Evolutionary conservation across 345 rosid genomes (phyloP), one percentile per base, ranked within the genome.

Genomic region (Euclidium syriacum): DNA sequence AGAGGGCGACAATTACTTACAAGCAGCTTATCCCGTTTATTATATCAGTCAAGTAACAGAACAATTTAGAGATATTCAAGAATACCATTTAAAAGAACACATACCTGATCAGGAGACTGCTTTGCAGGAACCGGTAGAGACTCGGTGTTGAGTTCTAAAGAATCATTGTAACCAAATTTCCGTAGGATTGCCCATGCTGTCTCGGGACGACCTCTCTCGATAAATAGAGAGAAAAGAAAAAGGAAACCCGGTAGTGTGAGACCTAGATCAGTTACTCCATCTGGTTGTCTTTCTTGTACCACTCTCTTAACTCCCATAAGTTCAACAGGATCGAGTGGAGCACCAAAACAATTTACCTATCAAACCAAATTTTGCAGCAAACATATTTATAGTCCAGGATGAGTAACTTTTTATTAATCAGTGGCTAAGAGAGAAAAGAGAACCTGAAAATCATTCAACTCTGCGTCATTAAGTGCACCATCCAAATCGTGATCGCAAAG

Each of bases 381-480:
- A 25, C 59, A 70, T 63, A 63, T 8, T 36, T n/a, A 38, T 19
- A 16, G 14, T 24, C n/a, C n/a, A 66, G 38, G 24, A 26, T 27
- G 26, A 50, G 39, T 42, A 70, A 24, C 27, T 52, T 19, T 17
- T 29, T 16, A 60, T 58, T 3, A 12, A 29, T 53, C 60, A 42
- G 64, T 39, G 30, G 20, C 41, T 54, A 40, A 65, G 17, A 64
- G 49, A 39, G 65, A 58, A n/a, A 54, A 58, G 22, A 3, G 14
- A 58, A 86, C 94, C 96, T 88, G 96, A 62, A 88, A 88, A 12
- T 84, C 87, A 74, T 88, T 88, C 73, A 88, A 75, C 79, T 88
- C 96, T 14, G 70, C 70, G 71, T 88, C 96, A 75, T 70, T 84
- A 71, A 88, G 94, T 64, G 73, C 87, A 57, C 90, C 88, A 58